phyloP scores from a whole-genome alignment of 1,284 basidiomycete species.

The Mrakiaceae sp. region DNA sequence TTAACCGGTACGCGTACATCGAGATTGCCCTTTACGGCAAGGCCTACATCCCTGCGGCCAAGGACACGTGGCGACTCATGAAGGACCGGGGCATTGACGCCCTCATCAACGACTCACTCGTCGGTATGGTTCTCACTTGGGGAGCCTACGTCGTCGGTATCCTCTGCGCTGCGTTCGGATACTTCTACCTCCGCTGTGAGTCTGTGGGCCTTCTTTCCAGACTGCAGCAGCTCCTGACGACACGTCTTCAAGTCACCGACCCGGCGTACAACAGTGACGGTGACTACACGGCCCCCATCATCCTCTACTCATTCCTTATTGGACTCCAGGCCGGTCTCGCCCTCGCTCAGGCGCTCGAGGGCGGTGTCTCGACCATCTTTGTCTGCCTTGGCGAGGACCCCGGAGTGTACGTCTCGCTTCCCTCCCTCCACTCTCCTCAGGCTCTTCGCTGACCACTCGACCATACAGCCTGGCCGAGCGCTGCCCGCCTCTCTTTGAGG shows the following conservation, averaged over 20 bases:
- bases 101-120: slow-evolving; percentile 71
- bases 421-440: neutral
- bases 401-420: neutral
- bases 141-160: slow-evolving; percentile 69
- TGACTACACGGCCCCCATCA: slow-evolving; percentile 44
- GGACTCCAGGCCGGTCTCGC: slow-evolving; percentile 50
- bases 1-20: slow-evolving; percentile 44
- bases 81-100: slow-evolving; percentile 52
- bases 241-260: slow-evolving; percentile 44
- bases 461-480: slow-evolving; percentile 49
- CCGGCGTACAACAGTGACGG: slow-evolving; percentile 60
- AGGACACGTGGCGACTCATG: slow-evolving; percentile 80
- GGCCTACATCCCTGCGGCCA: slow-evolving; percentile 70
- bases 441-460: neutral
- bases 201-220: slow-evolving; percentile 15
- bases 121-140: slow-evolving; percentile 53
- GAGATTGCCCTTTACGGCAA: slow-evolving; percentile 68
- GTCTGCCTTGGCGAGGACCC: slow-evolving; percentile 74
- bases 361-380: slow-evolving; percentile 75
- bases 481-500: slow-evolving; percentile 49
- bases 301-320: slow-evolving; percentile 70
- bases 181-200: slow-evolving; percentile 65
- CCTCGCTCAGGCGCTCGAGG: slow-evolving; percentile 57
- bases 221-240: neutral
- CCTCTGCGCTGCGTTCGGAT: slow-evolving; percentile 64